Conservation (phyloP, 768 basidiomycete species). For the Hydnomerulius pinastri region DNA sequence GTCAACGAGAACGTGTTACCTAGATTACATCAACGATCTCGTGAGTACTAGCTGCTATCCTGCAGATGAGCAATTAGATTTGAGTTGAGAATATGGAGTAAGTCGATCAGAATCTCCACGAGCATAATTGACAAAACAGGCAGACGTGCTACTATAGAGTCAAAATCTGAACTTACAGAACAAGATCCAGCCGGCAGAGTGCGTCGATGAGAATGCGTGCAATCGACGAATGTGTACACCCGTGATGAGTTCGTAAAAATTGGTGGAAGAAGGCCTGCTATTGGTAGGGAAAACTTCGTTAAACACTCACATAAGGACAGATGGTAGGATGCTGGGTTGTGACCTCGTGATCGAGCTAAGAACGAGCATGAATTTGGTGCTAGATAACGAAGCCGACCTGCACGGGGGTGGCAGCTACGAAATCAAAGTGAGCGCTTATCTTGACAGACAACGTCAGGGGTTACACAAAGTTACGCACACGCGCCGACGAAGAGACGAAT, state of each 20-base stretch:
- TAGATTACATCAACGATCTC: conserved; percentile 18
- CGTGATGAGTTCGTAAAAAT: background rate
- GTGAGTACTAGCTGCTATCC: background rate
- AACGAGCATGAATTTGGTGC: background rate
- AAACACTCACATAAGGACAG: conserved; percentile 12
- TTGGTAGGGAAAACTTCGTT: background rate
- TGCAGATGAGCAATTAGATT: conserved; percentile 1
- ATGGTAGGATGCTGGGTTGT: conserved; percentile 15
- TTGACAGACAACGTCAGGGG: background rate
- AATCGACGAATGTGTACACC: background rate
- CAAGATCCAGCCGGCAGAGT: background rate
- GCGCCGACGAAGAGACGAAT: no score
- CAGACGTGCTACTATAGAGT: background rate
- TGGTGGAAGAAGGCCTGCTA: background rate
- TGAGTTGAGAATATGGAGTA: conserved; percentile 9
- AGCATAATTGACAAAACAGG: conserved; percentile 1
- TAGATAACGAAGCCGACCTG: conserved; percentile 2
- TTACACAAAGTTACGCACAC: background rate
- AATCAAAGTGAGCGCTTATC: background rate
- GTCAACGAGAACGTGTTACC: conserved; percentile 9
- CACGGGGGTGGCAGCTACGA: no score
- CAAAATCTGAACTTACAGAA: conserved; percentile 14
- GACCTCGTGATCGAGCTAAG: conserved; percentile 3
- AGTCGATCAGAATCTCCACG: background rate
- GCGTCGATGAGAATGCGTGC: background rate